These are phyloP conservation scores for Aureobasidium subglaciale DNA, from an alignment of 2,329 filamentous ascomycete genomes.

Conservation along the genomic window DNA sequence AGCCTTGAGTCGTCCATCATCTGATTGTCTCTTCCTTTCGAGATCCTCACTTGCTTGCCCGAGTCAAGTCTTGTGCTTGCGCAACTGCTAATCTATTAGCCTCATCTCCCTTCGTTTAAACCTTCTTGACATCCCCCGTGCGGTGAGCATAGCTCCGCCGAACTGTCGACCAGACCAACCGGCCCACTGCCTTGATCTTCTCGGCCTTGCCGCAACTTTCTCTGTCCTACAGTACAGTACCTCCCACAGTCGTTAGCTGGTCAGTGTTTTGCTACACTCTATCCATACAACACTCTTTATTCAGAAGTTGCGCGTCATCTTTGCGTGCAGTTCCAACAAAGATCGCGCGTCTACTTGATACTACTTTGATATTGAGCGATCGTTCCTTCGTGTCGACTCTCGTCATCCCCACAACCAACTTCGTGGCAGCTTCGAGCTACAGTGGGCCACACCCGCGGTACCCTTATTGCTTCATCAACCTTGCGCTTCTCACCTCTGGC, in stretches of 20 bases:
- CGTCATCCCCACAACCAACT: slow-evolving; percentile 8
- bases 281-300: slow-evolving; percentile 3
- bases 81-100: slow-evolving; percentile 19
- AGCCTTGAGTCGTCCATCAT: slow-evolving; percentile 6
- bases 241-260: slow-evolving; percentile 7
- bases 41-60: slow-evolving; percentile 15
- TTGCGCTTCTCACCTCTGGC: not conserved
- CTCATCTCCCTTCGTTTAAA: slow-evolving; percentile 18
- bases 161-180: slow-evolving; percentile 12
- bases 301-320: not conserved
- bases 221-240: slow-evolving; percentile 12
- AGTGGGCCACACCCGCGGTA: slow-evolving; percentile 12
- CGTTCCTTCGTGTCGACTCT: slow-evolving; percentile 7
- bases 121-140: slow-evolving; percentile 10
- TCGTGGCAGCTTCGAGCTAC: slow-evolving; percentile 4
- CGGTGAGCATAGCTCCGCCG: slow-evolving; percentile 15
- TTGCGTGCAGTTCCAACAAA: not conserved
- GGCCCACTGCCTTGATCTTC: slow-evolving; percentile 14
- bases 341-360: slow-evolving; percentile 8
- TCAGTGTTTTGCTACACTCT: slow-evolving; percentile 12
- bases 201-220: slow-evolving; percentile 14
- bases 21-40: slow-evolving; percentile 13
- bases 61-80: slow-evolving; percentile 19
- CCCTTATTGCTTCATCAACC: slow-evolving; percentile 12
- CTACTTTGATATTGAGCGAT: slow-evolving; percentile 13